These are phyloP conservation scores for Gaertneriomyces semiglobifer DNA, from an alignment of 192 early-diverging fungal genomes.

Conservation along the genomic window DNA sequence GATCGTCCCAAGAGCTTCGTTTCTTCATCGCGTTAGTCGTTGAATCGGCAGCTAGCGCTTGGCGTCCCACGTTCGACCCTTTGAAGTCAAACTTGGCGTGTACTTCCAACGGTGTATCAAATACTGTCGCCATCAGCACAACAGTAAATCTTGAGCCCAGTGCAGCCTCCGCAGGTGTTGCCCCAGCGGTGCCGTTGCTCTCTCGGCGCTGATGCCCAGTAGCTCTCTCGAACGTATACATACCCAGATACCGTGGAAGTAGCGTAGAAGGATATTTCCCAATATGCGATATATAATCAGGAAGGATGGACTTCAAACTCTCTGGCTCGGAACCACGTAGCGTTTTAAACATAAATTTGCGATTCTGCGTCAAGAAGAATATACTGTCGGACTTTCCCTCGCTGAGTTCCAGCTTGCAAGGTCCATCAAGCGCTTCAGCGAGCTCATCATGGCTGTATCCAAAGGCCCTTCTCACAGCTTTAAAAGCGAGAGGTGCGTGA, in stretches of 20 bases:
- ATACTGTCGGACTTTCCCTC: slow-evolving; percentile 34
- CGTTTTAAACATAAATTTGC: slow-evolving; percentile 39
- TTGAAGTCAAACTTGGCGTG: slow-evolving; percentile 40
- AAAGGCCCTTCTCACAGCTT: slow-evolving; percentile 30
- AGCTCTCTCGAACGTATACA: slow-evolving; percentile 41
- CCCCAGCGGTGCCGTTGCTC: not conserved
- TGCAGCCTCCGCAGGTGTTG: slow-evolving; percentile 11
- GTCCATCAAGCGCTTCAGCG: slow-evolving; percentile 7
- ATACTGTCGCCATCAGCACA: slow-evolving; percentile 41
- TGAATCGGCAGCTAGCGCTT: slow-evolving; percentile 21
- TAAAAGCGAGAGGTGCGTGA: slow-evolving; percentile 35
- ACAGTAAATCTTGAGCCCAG: slow-evolving; percentile 27
- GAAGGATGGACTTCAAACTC: slow-evolving; percentile 34
- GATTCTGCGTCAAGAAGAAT: slow-evolving; percentile 35
- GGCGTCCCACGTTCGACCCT: slow-evolving; percentile 35
- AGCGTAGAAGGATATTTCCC: slow-evolving; percentile 24
- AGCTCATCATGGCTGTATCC: slow-evolving; percentile 26
- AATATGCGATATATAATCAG: slow-evolving; percentile 33
- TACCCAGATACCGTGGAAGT: slow-evolving; percentile 40
- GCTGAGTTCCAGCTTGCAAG: slow-evolving; percentile 16
- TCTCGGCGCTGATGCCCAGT: not conserved
- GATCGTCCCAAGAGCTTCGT: not conserved
- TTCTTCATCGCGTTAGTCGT: not conserved
- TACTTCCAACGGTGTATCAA: slow-evolving; percentile 30
- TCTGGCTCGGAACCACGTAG: slow-evolving; percentile 36